Evolutionary conservation across 208 protist species (phyloP).

Genomic region (Leishmania lainsoni): DNA sequence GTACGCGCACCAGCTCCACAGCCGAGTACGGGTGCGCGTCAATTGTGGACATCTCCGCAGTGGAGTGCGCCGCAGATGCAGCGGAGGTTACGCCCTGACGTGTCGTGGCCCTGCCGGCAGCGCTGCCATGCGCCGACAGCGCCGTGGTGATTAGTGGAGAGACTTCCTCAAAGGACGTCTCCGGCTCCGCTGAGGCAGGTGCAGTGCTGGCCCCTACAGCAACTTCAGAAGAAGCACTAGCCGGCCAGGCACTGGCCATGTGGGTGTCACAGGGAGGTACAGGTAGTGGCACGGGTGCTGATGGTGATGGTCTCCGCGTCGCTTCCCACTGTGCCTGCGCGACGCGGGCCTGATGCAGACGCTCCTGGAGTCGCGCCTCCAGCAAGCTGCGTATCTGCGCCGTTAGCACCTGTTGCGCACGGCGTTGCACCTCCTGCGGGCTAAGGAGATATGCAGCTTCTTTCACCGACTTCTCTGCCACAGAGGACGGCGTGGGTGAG

Average conservation of each 20-base stretch:
- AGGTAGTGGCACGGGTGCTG: not conserved
- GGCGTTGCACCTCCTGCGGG: conserved; percentile 22
- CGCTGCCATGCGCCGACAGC: not conserved
- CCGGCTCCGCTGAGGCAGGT: too few species aligned
- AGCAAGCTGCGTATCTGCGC: conserved; percentile 27
- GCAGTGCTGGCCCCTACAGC: too few species aligned
- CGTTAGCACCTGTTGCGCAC: conserved; percentile 23
- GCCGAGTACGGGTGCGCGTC: conserved; percentile 20
- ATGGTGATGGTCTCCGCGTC: not conserved
- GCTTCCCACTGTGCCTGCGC: conserved; percentile 7
- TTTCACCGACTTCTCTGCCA: not conserved
- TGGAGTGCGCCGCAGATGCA: not conserved
- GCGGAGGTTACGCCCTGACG: not conserved
- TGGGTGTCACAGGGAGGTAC: not conserved
- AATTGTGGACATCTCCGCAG: not conserved
- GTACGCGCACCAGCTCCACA: conserved; percentile 49
- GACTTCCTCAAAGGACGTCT: not conserved
- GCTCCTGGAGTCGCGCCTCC: conserved; percentile 22
- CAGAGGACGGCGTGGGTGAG: not conserved
- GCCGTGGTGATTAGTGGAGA: not conserved
- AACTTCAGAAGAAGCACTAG: not conserved
- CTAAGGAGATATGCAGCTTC: conserved; percentile 24
- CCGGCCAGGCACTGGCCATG: not conserved
- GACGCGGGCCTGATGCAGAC: conserved; percentile 15
- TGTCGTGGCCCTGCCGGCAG: not conserved